These are phyloP conservation scores for Penicillium polonicum DNA, from an alignment of 2,329 filamentous ascomycete species.

Conservation along the genomic window DNA sequence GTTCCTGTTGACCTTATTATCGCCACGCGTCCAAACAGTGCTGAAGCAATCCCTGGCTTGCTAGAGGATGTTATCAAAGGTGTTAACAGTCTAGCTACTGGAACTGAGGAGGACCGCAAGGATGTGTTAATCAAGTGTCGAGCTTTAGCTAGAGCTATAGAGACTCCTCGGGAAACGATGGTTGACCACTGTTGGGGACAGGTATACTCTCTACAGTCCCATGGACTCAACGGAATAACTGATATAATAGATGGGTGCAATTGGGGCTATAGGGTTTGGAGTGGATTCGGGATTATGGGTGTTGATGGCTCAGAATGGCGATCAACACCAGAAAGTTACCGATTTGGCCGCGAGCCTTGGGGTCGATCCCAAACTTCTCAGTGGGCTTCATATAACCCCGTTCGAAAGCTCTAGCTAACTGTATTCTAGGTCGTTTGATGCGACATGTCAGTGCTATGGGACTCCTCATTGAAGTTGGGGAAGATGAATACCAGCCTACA, in stretches of 20 bases:
- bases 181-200: constrained; percentile 11
- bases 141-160: constrained; percentile 7
- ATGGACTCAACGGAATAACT: neutral
- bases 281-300: constrained; percentile 7
- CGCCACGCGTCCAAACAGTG: neutral
- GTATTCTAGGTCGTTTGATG: constrained; percentile 28
- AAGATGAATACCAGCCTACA: neutral
- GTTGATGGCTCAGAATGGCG: constrained; percentile 9
- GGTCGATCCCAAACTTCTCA: constrained; percentile 15
- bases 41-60: neutral
- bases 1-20: neutral
- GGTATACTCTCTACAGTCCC: neutral
- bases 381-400: constrained; percentile 8
- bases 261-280: neutral
- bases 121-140: neutral
- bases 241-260: neutral
- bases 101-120: neutral
- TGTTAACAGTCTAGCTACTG: neutral
- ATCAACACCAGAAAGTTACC: constrained; percentile 4
- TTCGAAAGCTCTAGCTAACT: neutral
- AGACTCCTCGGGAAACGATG: constrained; percentile 17
- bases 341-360: constrained; percentile 3
- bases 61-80: neutral
- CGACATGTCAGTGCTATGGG: constrained; percentile 28
- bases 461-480: neutral